These are phyloP conservation scores for Clonostachys solani DNA, from an alignment of 2,329 filamentous ascomycete genomes.

Conservation along the genomic window DNA sequence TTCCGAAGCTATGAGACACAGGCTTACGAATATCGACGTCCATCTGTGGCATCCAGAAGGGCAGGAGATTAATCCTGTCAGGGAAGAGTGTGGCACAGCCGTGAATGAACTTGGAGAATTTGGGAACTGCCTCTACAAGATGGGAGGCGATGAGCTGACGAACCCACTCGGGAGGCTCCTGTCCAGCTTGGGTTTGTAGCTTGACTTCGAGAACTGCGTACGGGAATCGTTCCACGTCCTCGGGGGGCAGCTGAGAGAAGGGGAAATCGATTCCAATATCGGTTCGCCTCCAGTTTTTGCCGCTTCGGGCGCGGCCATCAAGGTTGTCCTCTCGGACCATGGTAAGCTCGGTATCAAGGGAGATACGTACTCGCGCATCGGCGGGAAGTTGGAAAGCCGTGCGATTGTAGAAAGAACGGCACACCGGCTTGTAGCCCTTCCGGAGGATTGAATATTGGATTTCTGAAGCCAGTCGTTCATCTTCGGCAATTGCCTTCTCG, in stretches of 20 bases:
- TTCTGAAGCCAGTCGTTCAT: slow-evolving; percentile 85
- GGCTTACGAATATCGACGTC: slow-evolving; percentile 96
- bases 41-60: slow-evolving; percentile 99
- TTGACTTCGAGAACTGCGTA: slow-evolving; percentile 98
- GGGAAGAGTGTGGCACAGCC: slow-evolving; percentile 87
- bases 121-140: slow-evolving; percentile 96
- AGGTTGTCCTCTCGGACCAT: slow-evolving; percentile 96
- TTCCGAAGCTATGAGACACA: slow-evolving; percentile 82
- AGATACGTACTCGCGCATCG: slow-evolving; percentile 93
- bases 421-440: slow-evolving; percentile 82
- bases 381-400: slow-evolving; percentile 97
- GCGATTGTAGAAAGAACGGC: slow-evolving; percentile 95
- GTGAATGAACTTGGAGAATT: slow-evolving; percentile 99
- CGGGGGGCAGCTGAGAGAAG: slow-evolving; percentile 80
- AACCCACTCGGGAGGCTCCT: slow-evolving; percentile 96
- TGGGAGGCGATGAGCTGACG: slow-evolving; percentile 89
- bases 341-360: slow-evolving; percentile 90
- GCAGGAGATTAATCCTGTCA: slow-evolving; percentile 79
- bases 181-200: slow-evolving; percentile 90
- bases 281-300: slow-evolving; percentile 92
- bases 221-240: slow-evolving; percentile 87
- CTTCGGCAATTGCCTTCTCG: slow-evolving; percentile 83
- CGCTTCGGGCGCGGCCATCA: slow-evolving; percentile 70
- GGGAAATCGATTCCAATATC: slow-evolving; percentile 97
- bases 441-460: slow-evolving; percentile 91